Conservation (phyloP, 2,329 filamentous ascomycete species). For the Graphilbum ipis-grandicollis region DNA sequence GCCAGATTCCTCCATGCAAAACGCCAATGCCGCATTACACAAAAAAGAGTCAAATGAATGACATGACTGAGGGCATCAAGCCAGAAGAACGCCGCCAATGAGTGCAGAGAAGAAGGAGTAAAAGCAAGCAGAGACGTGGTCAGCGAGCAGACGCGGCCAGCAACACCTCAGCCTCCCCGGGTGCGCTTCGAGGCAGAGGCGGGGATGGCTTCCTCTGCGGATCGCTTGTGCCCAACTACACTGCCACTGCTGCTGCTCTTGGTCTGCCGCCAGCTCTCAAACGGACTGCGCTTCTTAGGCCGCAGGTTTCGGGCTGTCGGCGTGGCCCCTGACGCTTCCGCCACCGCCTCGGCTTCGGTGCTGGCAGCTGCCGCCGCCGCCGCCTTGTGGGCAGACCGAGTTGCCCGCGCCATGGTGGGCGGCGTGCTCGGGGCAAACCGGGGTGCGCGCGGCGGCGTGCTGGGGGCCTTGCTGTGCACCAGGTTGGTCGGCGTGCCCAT, state of each 20-base stretch:
- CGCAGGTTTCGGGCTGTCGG: constrained; percentile 22
- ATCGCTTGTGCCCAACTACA: constrained; percentile 24
- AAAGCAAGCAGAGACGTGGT: too few species aligned
- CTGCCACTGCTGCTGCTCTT: constrained; percentile 28
- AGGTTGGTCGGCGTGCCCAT: constrained; percentile 23
- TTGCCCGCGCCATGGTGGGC: constrained; percentile 42
- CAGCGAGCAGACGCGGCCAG: too few species aligned
- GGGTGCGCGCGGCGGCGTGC: constrained; percentile 34
- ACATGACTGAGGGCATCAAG: too few species aligned
- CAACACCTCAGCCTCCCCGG: constrained; percentile 5
- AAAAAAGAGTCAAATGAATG: too few species aligned
- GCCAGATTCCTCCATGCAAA: too few species aligned
- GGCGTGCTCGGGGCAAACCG: constrained; percentile 39
- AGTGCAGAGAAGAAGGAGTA: too few species aligned
- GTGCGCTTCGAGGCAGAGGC: constrained; percentile 22
- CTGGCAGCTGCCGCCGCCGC: neutral
- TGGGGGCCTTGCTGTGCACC: constrained; percentile 17
- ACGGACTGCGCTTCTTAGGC: constrained; percentile 30
- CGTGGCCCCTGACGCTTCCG: constrained; percentile 21
- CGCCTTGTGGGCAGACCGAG: constrained; percentile 33
- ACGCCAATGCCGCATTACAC: too few species aligned
- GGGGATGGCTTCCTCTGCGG: constrained; percentile 15
- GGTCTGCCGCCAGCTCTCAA: constrained; percentile 51
- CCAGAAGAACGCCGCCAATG: neutral
- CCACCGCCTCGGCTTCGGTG: neutral